Base-by-base conservation (phyloP, 2,329 filamentous ascomycete species). In the Botrytis byssoidea region DNA sequence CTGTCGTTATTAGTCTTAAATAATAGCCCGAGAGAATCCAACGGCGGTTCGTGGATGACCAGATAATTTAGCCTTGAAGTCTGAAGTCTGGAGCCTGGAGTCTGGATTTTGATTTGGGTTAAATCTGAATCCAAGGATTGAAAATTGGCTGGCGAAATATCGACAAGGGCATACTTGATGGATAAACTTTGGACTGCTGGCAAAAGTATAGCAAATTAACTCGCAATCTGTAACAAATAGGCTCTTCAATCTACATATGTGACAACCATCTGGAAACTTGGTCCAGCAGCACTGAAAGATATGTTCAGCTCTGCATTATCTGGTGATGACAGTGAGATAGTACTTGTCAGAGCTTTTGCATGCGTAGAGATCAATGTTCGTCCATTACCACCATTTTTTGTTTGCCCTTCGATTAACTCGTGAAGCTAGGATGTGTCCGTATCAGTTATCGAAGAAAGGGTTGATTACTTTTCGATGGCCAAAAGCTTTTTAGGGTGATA, bases 341-440 rank as follows among this genome's bases (percentile, higher is more conserved):
- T 40, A 20, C 14, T 51, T 67, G 64, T 22, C 32, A 25, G 4
- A 18, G 22, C 32, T 37, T 48, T 8, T 22, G 25, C 18, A 55
- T 37, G 32, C 29, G 6, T 16, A 32, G 44, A 48, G 20, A 14
- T 22, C n/a, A 1, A 67, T 12, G 6, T 37, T 64, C 12, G 14
- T 20, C 35, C 22, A 7, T 18, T 37, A 3, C n/a, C 18, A 40
- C 40, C 18, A 25, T 29, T 67, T 18, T 37, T 12, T 14, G 14
- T n/a, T 14, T 37, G 10, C 7, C 8, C 7, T 40, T 40, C n/a
- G 16, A 20, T 20, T 14, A 40, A 55, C n/a, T 37, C 25, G 3
- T 20, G 25, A 12, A 16, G 25, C 22, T 22, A 7, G 8, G 25
- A 32, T 29, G 1, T 0, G 4, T 1, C 3, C 9, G 25, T 7